phyloP scores from a whole-genome alignment of 1,284 basidiomycete species.

The Cutaneotrichosporon cavernicola region DNA sequence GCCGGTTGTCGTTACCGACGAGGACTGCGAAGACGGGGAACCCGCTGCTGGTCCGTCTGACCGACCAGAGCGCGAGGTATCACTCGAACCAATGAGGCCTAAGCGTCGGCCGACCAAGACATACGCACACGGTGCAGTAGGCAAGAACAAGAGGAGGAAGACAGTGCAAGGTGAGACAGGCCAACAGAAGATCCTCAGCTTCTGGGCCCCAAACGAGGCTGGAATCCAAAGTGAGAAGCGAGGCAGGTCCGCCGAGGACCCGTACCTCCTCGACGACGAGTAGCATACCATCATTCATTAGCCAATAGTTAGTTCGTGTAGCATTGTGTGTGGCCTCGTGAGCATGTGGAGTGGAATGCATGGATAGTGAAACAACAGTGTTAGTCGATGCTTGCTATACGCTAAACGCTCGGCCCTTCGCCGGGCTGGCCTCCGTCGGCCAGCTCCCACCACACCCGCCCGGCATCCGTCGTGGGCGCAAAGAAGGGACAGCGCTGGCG shows the following conservation, averaged over 20 bases:
- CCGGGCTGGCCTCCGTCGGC: slow-evolving; percentile 35
- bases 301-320: not conserved
- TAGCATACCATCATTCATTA: not conserved
- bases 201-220: not conserved
- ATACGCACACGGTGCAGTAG: not conserved
- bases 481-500: slow-evolving; percentile 79
- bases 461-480: slow-evolving; percentile 63
- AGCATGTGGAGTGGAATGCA: not conserved
- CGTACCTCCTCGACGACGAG: not conserved
- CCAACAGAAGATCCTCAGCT: not conserved
- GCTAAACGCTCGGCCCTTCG: not conserved
- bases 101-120: not conserved
- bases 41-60: not conserved
- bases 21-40: not conserved
- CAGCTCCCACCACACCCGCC: slow-evolving; percentile 68
- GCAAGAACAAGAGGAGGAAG: slow-evolving; percentile 2
- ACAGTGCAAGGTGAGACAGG: not conserved
- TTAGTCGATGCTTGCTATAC: not conserved
- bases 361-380: slow-evolving; percentile 6
- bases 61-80: not conserved
- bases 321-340: not conserved
- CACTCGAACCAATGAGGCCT: not conserved
- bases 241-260: not conserved
- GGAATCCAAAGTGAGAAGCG: not conserved
- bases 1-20: not conserved